phyloP scores from a whole-genome alignment of 768 basidiomycete genomes.

The Tricholoma saponaceum region DNA sequence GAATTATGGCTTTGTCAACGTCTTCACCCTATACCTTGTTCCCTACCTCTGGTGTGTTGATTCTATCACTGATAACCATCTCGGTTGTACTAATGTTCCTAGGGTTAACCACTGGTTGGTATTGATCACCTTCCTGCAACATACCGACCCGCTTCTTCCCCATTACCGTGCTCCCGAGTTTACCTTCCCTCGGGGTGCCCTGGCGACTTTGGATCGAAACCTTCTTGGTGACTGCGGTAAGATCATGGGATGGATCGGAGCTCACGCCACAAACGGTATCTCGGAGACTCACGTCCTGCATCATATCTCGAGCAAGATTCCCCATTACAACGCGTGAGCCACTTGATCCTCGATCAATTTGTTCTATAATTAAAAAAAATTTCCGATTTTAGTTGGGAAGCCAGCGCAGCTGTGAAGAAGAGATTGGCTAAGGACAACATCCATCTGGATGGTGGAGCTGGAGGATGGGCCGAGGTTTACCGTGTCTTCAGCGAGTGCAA shows the following conservation, averaged over 20 bases:
- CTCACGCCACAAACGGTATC: slow-evolving; percentile 84
- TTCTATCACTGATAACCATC: neutral
- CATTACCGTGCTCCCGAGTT: slow-evolving; percentile 90
- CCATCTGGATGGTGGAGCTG: slow-evolving; percentile 64
- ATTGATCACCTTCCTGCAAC: slow-evolving; percentile 95
- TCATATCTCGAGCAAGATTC: slow-evolving; percentile 93
- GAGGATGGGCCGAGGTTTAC: slow-evolving; percentile 77
- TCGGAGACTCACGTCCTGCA: slow-evolving; percentile 92
- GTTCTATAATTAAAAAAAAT: neutral
- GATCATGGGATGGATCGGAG: slow-evolving; percentile 83
- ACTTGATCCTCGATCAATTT: neutral
- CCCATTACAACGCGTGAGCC: slow-evolving; percentile 82
- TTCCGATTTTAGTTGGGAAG: slow-evolving; percentile 73
- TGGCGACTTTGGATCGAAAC: slow-evolving; percentile 84
- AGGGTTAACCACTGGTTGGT: slow-evolving; percentile 95
- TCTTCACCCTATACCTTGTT: slow-evolving; percentile 76
- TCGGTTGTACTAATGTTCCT: slow-evolving; percentile 2
- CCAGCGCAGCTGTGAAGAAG: slow-evolving; percentile 77
- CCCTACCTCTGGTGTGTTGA: slow-evolving; percentile 79
- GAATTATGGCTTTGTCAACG: slow-evolving; percentile 61
- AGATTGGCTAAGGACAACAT: slow-evolving; percentile 63
- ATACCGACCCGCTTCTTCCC: slow-evolving; percentile 92
- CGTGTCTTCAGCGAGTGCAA: slow-evolving; percentile 79
- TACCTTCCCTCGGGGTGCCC: slow-evolving; percentile 91
- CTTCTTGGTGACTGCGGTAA: slow-evolving; percentile 75